Evolutionary conservation across 2,329 filamentous ascomycete species (phyloP).

Genomic region (Nectriaceae sp.): DNA sequence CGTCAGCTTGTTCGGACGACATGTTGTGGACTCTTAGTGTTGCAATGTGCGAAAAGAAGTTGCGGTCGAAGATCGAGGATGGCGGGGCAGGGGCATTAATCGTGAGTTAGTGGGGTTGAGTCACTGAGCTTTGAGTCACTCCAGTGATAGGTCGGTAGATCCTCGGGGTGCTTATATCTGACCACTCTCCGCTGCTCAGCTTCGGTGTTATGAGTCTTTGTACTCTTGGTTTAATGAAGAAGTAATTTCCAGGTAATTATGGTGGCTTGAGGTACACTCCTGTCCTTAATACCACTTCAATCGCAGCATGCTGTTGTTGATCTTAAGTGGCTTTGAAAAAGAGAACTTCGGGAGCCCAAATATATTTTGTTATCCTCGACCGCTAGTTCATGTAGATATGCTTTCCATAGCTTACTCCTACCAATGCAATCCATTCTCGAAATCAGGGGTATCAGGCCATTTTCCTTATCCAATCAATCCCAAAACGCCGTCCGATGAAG

Average conservation of each 20-base stretch:
- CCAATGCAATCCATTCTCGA: not conserved
- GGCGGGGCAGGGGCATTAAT: constrained; percentile 36
- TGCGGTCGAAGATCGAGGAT: constrained; percentile 28
- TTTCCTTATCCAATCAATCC: constrained; percentile 18
- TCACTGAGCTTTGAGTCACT: constrained; percentile 24
- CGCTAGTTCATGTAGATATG: no score
- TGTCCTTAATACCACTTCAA: no score
- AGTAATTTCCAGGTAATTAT: not conserved
- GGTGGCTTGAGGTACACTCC: no score
- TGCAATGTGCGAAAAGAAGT: constrained; percentile 28
- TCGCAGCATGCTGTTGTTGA: no score
- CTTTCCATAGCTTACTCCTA: not conserved
- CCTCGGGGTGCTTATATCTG: constrained; percentile 18
- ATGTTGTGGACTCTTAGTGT: constrained; percentile 29
- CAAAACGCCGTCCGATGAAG: constrained; percentile 19
- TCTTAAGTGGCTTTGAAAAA: no score
- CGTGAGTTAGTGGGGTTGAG: constrained; percentile 37
- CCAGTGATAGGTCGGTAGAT: constrained; percentile 21
- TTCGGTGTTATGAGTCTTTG: not conserved
- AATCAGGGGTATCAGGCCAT: constrained; percentile 27
- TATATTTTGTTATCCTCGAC: no score
- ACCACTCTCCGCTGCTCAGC: not conserved
- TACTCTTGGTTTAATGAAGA: not conserved
- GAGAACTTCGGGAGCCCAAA: no score
- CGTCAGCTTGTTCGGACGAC: constrained; percentile 41